Conservation (phyloP, 2,329 filamentous ascomycete genomes). For the Phaeosphaeriaceae sp. region DNA sequence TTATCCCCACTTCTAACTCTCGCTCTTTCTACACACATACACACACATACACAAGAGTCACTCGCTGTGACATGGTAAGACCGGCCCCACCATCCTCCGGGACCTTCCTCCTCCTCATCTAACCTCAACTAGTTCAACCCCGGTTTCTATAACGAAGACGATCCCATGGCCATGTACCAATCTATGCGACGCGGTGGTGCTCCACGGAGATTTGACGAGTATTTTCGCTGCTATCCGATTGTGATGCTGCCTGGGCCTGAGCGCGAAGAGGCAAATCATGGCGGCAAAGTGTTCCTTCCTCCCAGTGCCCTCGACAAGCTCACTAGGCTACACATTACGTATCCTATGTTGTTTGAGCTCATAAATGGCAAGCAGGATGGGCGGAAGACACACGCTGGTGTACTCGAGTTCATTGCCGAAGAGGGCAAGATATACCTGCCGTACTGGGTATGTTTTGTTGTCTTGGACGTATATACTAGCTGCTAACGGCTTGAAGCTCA, state of each 20-base stretch:
- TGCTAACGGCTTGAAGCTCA: constrained; percentile 67
- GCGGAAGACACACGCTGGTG: constrained; percentile 87
- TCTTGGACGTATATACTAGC: background rate
- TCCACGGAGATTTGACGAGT: constrained; percentile 91
- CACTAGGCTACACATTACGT: constrained; percentile 93
- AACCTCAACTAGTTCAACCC: constrained; percentile 47
- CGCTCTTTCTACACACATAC: background rate
- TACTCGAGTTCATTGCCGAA: constrained; percentile 96
- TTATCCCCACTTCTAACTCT: background rate
- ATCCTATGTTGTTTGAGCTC: constrained; percentile 95
- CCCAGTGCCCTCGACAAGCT: constrained; percentile 96
- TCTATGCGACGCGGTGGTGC: constrained; percentile 59
- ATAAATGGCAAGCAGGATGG: constrained; percentile 90
- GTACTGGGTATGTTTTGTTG: constrained; percentile 72
- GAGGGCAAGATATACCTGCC: constrained; percentile 96
- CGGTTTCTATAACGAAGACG: constrained; percentile 60
- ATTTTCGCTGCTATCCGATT: constrained; percentile 96
- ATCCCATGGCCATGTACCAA: constrained; percentile 60
- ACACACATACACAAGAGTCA: no score
- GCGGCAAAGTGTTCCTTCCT: constrained; percentile 97
- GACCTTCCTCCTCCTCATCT: background rate
- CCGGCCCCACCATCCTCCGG: constrained; percentile 26
- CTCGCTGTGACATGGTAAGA: constrained; percentile 40
- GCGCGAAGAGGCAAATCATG: constrained; percentile 88
- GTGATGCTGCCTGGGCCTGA: constrained; percentile 92